Evolutionary conservation across 129 eudicot genomes (phyloP), one percentile per base, ranked within the genome.

Genomic region (Smallanthus sonchifolius): DNA sequence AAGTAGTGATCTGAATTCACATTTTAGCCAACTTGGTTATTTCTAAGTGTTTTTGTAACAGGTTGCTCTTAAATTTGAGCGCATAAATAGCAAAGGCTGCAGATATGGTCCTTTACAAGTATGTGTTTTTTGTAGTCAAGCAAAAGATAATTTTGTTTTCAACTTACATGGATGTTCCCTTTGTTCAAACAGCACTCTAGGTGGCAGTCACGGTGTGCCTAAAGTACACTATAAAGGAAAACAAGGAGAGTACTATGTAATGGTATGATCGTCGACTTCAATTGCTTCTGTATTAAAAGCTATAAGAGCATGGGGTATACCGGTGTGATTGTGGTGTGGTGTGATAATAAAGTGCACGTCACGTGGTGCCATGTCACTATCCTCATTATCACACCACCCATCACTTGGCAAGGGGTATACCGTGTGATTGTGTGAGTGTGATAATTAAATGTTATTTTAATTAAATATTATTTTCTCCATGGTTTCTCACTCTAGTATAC

Each of bases 51-150:
- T 20, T 75, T 32, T 67, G 20, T 47, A 34, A 67, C 83, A 88
- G 95, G 95, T 88, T 37, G 96, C 94, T 69, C 80, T 90, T 60
- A 87, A 87, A 59, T 90, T 90, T 85, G 96, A 90, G 87, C 96
- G 85, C 76, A 80, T 67, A 81, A 90, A 85, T 65, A 90, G 94
- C 89, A 90, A 90, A 82, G 96, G 96, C 10, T 90, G 96, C 79
- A 90, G 77, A 71, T 87, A 90, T 80, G 96, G 96, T 57, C 96
- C 96, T 69, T 62, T 90, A 90, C 89, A 90, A 90, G 96, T 90
- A 90, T 15, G 88, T 32, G 59, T 57, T 73, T 15, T 13, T 34
- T 61, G 4, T 35, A 63, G 55, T 59, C 34, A 35, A 10, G 11
- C 3, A 19, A 36, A 15, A 68, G 6, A 1, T 10, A 10, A 10